Evolutionary conservation across 106 monocot species (phyloP).

Genomic region (Acorus calamus): DNA sequence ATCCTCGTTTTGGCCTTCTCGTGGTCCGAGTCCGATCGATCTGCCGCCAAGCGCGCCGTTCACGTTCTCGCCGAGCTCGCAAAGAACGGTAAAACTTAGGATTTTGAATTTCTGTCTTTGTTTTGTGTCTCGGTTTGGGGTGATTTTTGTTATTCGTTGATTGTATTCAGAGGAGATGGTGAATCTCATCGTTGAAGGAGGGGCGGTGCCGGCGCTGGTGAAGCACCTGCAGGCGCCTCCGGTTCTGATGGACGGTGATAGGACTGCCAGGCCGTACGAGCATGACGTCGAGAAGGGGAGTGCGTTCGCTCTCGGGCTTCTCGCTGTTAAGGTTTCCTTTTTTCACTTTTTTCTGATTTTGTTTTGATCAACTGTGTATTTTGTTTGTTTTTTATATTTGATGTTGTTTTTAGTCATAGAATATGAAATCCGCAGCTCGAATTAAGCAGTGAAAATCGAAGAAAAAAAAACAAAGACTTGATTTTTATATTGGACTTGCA

Average conservation of each 20-base stretch:
- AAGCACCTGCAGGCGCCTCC: constrained; percentile 65
- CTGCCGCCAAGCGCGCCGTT: constrained; percentile 68
- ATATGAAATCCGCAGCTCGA: too few species aligned
- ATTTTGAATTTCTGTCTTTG: neutral
- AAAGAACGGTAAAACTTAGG: constrained; percentile 56
- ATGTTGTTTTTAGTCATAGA: neutral
- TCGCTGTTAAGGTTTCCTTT: constrained; percentile 79
- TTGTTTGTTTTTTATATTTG: too few species aligned
- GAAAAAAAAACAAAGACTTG: too few species aligned
- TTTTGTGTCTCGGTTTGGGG: neutral
- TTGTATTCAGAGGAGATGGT: constrained; percentile 70
- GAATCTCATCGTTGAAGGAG: constrained; percentile 74
- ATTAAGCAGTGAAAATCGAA: too few species aligned
- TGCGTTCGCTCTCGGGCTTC: constrained; percentile 86
- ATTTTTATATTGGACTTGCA: too few species aligned
- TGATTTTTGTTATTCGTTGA: neutral
- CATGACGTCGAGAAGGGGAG: constrained; percentile 92
- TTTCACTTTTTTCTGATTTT: neutral
- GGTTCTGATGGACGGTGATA: constrained; percentile 2
- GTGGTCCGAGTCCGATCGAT: constrained; percentile 56
- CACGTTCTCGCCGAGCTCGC: constrained; percentile 86
- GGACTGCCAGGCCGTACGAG: constrained; percentile 42
- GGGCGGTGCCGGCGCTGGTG: constrained; percentile 79
- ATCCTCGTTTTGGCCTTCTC: constrained; percentile 53
- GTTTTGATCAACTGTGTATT: too few species aligned